phyloP scores from a whole-genome alignment of 1,139 yeast species.

The Pichia sp. region DNA sequence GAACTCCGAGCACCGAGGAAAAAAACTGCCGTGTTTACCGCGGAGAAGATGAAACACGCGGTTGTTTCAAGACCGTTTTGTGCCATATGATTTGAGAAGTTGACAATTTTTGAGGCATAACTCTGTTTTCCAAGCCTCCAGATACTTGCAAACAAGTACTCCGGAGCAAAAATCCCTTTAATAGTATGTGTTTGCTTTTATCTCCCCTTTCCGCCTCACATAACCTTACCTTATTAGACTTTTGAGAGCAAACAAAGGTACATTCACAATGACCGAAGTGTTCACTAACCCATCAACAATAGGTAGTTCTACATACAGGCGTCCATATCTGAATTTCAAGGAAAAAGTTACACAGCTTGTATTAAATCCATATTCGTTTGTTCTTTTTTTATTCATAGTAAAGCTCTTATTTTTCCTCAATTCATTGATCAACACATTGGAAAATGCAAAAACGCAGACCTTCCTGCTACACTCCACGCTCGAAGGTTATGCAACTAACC shows the following conservation, averaged over 20 bases:
- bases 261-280: not conserved
- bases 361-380: conserved; percentile 52
- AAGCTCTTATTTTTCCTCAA: conserved; percentile 48
- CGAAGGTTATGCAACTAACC: conserved; percentile 41
- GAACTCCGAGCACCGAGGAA: not conserved
- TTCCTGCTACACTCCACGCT: conserved; percentile 41
- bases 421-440: conserved; percentile 40
- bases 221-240: too few relatives aligned
- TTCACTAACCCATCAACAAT: conserved; percentile 16
- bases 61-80: not conserved
- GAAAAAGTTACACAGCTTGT: conserved; percentile 57
- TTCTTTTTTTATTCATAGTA: conserved; percentile 42
- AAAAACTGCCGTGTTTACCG: not conserved
- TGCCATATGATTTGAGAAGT: too few relatives aligned
- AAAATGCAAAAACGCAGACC: conserved; percentile 35
- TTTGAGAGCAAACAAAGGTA: not conserved
- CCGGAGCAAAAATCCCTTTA: not conserved
- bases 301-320: conserved; percentile 16
- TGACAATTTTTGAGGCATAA: too few relatives aligned
- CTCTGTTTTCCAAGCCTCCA: not conserved
- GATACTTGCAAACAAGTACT: too few relatives aligned
- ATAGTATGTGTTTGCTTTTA: not conserved
- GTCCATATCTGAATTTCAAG: conserved; percentile 38
- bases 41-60: conserved; percentile 7
- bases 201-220: not conserved